Evolutionary conservation across 2,329 filamentous ascomycete genomes (phyloP), one percentile per base, ranked within the genome.

Genomic region (Coniochaeta sp.): DNA sequence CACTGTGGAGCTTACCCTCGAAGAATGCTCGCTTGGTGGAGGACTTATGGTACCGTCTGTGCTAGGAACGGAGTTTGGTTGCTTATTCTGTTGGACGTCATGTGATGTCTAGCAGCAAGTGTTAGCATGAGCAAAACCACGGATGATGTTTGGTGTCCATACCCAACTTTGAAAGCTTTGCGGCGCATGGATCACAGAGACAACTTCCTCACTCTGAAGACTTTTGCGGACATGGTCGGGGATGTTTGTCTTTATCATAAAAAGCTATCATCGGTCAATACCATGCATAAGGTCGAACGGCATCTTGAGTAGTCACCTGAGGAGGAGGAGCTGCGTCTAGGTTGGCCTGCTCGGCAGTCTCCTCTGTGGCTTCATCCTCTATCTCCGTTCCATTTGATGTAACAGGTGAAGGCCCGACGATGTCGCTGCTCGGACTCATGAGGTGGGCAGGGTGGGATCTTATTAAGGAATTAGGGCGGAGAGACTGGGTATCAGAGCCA

Each of bases 141-240:
- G 43, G 31, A 16, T 19, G 60, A 33, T n/a, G 43, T 19, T 26
- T 14, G 2, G 57, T 31, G 54, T 43, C 54, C 83, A 70, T 72
- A 95, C 90, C 83, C 95, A 96, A 66, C 84, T 84, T 60, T 85
- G 83, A 73, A 95, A 97, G 63, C 89, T 90, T 64, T 91, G 82
- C 0, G 93, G 92, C 17, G 90, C 91, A 78, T 96, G 93, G 66
- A 97, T 96, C 59, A 96, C 93, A 1, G 93, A 97, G 59, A 91
- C 83, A 26, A 91, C 88, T 66, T 93, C 91, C 65, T 96, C 91
- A 63, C 86, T 87, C 26, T 34, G 54, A 24, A 82, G 82, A 59
- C 77, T 76, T 58, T 81, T 80, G 70, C 86, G 77, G 71, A 88
- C 68, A 62, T 80, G 76, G 47, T 85, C 83, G 2, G 84, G 75